Evolutionary conservation across 352 stramenopile genomes (phyloP).

Genomic region (Globisporangium sylvaticum): DNA sequence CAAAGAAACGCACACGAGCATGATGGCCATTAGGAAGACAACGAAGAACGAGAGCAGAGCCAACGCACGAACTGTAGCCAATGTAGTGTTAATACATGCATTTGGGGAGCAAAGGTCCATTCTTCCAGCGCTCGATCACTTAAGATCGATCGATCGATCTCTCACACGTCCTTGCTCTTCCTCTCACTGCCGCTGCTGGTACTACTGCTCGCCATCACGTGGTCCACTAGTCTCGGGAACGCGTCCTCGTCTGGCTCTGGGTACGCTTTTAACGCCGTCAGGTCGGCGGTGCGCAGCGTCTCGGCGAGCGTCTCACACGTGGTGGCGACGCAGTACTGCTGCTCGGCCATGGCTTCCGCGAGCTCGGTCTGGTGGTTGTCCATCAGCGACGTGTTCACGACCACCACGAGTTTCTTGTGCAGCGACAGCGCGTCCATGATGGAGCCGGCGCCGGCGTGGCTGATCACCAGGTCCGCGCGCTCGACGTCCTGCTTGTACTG

Average conservation of each 20-base stretch:
- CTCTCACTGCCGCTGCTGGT: constrained; percentile 2
- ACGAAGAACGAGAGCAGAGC: too few species aligned
- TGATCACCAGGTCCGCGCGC: constrained; percentile 91
- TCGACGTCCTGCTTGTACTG: constrained; percentile 90
- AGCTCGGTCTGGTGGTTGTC: constrained; percentile 97
- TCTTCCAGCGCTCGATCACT: too few species aligned
- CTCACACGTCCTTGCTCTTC: constrained; percentile 18
- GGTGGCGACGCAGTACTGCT: constrained; percentile 58
- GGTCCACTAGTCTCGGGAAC: constrained; percentile 68
- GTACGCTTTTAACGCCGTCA: constrained; percentile 43
- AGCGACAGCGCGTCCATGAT: constrained; percentile 90
- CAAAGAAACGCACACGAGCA: too few species aligned
- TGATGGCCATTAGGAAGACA: too few species aligned
- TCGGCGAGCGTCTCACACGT: constrained; percentile 32
- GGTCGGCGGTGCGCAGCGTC: constrained; percentile 35
- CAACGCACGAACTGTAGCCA: too few species aligned
- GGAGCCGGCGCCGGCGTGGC: constrained; percentile 92
- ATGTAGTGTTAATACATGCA: too few species aligned
- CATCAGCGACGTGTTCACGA: constrained; percentile 95
- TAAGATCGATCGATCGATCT: background rate
- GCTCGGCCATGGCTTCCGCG: constrained; percentile 86
- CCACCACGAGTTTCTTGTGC: constrained; percentile 86
- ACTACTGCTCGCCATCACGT: constrained; percentile 30
- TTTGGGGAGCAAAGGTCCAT: too few species aligned
- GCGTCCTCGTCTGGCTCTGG: constrained; percentile 52